A percentile compares a stretch with the other conserved stretches of the same genome.
phyloP scores from a whole-genome alignment of 352 stramenopile species.

The Nothophytophthora sp. region DNA sequence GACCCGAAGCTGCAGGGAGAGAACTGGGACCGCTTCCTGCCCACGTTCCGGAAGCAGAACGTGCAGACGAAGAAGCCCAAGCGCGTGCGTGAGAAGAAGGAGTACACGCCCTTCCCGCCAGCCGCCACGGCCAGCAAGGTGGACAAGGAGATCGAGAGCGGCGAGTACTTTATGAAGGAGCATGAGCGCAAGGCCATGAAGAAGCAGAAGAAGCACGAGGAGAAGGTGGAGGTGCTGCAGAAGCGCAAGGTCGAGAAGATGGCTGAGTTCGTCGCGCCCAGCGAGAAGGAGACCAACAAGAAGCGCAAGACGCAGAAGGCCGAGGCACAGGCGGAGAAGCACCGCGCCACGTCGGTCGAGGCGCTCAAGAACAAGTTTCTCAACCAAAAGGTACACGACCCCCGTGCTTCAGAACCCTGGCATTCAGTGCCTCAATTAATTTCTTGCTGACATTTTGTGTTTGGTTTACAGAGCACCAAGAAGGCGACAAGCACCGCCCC shows the following conservation, averaged over 20 bases:
- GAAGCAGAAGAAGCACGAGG: slow-evolving; percentile 85
- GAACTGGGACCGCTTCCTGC: slow-evolving; percentile 99
- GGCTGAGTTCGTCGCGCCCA: slow-evolving; percentile 72
- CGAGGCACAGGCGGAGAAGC: slow-evolving; percentile 40
- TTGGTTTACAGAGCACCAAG: slow-evolving; percentile 33
- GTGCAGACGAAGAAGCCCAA: slow-evolving; percentile 96
- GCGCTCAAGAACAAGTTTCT: slow-evolving; percentile 86
- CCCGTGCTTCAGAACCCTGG: too few relatives aligned
- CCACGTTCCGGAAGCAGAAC: slow-evolving; percentile 99
- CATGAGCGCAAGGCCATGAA: slow-evolving; percentile 93
- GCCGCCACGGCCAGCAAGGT: slow-evolving; percentile 96
- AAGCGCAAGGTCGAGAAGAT: slow-evolving; percentile 77
- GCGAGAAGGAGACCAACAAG: slow-evolving; percentile 74
- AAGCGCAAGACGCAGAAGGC: slow-evolving; percentile 80
- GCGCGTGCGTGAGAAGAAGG: slow-evolving; percentile 91
- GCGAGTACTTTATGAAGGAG: slow-evolving; percentile 99
- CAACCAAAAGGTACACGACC: slow-evolving; percentile 55
- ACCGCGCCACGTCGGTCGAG: slow-evolving; percentile 57
- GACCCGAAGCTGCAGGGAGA: slow-evolving; percentile 97
- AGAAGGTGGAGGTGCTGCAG: slow-evolving; percentile 57
- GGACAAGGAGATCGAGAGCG: slow-evolving; percentile 98
- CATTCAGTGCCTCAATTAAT: too few relatives aligned
- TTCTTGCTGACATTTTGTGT: too few relatives aligned
- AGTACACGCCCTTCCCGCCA: slow-evolving; percentile 99
- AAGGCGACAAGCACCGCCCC: slow-evolving; percentile 28